Percentiles rank a stretch among this genome's conserved stretches.
Evolutionary conservation across 495 filamentous ascomycete genomes (phyloP).

Genomic region (Zalerion maritima): DNA sequence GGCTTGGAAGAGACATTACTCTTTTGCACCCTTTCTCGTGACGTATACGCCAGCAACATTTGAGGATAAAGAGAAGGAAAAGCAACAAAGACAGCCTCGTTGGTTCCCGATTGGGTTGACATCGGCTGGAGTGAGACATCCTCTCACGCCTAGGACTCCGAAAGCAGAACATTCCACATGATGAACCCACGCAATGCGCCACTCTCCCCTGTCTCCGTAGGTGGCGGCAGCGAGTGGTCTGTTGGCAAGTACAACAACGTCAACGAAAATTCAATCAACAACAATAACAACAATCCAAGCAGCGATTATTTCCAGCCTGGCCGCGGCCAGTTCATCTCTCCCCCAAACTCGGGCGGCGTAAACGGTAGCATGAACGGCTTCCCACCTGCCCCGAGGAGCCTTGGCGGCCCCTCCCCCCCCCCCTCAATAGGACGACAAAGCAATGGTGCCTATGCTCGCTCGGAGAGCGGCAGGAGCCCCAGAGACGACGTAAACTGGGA

Average conservation of each 20-base stretch:
- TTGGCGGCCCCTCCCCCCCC: slow-evolving; percentile 66
- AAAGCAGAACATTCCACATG: slow-evolving; percentile 14
- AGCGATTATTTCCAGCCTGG: too few species aligned
- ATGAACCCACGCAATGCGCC: slow-evolving; percentile 44
- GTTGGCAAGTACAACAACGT: too few species aligned
- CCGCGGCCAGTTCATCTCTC: slow-evolving; percentile 53
- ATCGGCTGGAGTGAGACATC: too few species aligned
- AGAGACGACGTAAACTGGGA: slow-evolving; percentile 34
- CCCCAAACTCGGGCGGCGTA: slow-evolving; percentile 52
- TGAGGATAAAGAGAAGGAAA: too few species aligned
- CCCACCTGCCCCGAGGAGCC: slow-evolving; percentile 31
- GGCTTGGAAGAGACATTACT: too few species aligned
- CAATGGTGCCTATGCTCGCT: slow-evolving; percentile 52
- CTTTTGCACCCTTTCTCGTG: too few species aligned
- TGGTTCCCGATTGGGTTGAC: too few species aligned
- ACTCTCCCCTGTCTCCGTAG: slow-evolving; percentile 69
- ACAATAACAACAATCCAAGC: slow-evolving; percentile 38
- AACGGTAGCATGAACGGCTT: slow-evolving; percentile 44
- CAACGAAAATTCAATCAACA: slow-evolving; percentile 45
- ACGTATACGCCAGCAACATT: too few species aligned
- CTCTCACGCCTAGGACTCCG: too few species aligned
- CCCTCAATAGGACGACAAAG: slow-evolving; percentile 70
- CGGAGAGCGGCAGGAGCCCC: slow-evolving; percentile 41
- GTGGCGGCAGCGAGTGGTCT: slow-evolving; percentile 78
- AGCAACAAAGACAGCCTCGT: too few species aligned